These are phyloP conservation scores for Hypoxylon cercidicola DNA, from an alignment of 495 filamentous ascomycete genomes.

Conservation along the genomic window DNA sequence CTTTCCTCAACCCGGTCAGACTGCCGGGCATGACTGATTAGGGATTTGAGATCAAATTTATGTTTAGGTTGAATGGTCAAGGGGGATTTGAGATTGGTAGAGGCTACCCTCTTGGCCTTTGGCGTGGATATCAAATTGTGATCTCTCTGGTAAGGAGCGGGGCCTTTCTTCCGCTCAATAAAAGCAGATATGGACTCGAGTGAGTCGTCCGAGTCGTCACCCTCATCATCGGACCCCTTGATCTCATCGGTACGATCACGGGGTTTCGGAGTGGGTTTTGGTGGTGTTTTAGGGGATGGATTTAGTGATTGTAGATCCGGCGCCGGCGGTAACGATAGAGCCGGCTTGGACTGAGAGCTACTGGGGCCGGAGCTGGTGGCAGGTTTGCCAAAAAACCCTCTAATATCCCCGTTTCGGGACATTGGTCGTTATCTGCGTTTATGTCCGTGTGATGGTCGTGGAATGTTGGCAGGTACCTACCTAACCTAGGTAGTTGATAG, in stretches of 20 bases:
- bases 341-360: conserved; percentile 28
- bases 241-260: conserved; percentile 61
- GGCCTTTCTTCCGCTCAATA: conserved; percentile 33
- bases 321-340: conserved; percentile 17
- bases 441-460: background rate
- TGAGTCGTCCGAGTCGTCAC: conserved; percentile 63
- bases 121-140: conserved; percentile 47
- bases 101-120: conserved; percentile 52
- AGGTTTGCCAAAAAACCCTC: conserved; percentile 47
- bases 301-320: conserved; percentile 16
- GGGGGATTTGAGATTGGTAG: conserved; percentile 49
- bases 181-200: conserved; percentile 43
- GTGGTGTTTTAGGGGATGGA: conserved; percentile 46
- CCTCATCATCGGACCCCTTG: conserved; percentile 75
- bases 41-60: conserved; percentile 72
- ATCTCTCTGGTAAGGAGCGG: conserved; percentile 36
- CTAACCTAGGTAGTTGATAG: background rate
- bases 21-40: conserved; percentile 68
- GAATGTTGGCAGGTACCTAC: background rate
- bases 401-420: conserved; percentile 46
- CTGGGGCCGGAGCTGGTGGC: conserved; percentile 10
- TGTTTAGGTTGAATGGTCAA: conserved; percentile 65
- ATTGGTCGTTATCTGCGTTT: conserved; percentile 13
- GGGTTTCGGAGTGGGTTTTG: conserved; percentile 39
- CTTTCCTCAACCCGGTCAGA: conserved; percentile 67